Base-by-base conservation (phyloP, 257 asterid species). In the Plantago major region DNA sequence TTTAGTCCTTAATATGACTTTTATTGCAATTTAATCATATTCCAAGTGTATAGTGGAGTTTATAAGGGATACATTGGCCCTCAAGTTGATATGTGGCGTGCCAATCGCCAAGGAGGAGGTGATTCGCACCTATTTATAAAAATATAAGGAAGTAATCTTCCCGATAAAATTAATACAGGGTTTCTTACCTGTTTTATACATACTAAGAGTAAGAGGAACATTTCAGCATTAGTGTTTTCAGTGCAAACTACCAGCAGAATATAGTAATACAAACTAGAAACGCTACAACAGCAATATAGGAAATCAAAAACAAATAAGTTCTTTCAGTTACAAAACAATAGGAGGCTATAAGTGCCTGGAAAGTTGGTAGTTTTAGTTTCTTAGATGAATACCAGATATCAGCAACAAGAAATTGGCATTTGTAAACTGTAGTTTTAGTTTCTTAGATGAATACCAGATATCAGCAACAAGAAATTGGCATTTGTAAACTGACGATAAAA, bases 311-410 rank as follows among this genome's bases (percentile, higher is more conserved):
- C 33, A 42, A 10, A 43, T 30, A 5, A 17, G 6, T 3, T 60
- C 13, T 60, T 53, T 9, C 4, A 37, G 46, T 45, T 40, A 55
- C 46, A n/a, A 9, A 26, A n/a, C 11, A 42, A 19, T 48, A 57
- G n/a, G 30, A 38, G 40, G 30, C 28, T 15, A 14, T 1, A 49
- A 48, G 37, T 26, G 56, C 60, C 46, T 59, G 46, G 47, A 49
- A 63, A 52, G 30, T 44, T 30, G 63, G 48, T 60, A 30, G 3
- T 28, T 46, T 57, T 57, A 7, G 46, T n/a, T 58, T 42, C 46
- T 18, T 28, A 7, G 17, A 11, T 11, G 5, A 15, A 42, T 40
- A 55, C 15, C 68, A 53, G 45, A 8, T n/a, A 15, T 56, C 37
- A 3, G n/a, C n/a, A n/a, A n/a, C n/a, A n/a, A n/a, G n/a, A n/a